Base-by-base conservation (phyloP, 345 rosid genomes). In the Durio zibethinus region DNA sequence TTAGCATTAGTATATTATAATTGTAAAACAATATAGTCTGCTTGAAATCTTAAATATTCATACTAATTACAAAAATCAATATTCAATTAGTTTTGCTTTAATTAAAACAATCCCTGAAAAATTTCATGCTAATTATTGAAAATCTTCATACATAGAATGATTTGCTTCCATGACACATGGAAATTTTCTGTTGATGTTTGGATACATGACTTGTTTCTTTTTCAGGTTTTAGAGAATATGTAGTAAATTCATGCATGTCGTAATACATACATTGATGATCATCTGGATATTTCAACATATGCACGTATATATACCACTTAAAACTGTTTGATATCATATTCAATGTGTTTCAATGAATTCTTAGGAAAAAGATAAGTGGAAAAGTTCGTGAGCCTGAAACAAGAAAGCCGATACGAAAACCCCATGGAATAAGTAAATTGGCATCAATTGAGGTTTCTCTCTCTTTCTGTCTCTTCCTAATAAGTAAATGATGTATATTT, bases 331-430 rank as follows among this genome's bases (percentile, higher is more conserved):
- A 16, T 25, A 66, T 27, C 42, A 56, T 76, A 45, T 66, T 60
- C n/a, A n/a, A n/a, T n/a, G n/a, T n/a, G n/a, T n/a, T n/a, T n/a
- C 57, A 29, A 77, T 76, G 77, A 9, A 61, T 75, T 82, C 78
- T 70, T 90, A 96, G 99, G 98, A 93, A 90, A 87, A 93, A 87
- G 78, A 80, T 79, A 52, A 79, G 90, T 36, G 89, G 89, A 36
- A 90, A 85, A 86, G 81, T 72, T 77, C 92, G 89, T 11, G 90
- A 90, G 78, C 52, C 76, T 71, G 98, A 95, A 77, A 76, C 85
- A 53, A 90, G 92, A 83, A 93, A 90, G 85, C 91, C 92, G 62
- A 29, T 85, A 53, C 79, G 94, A 78, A 95, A 92, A 84, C 72
- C 84, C 38, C 79, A 47, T 38, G 90, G 87, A 84, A 82, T 85